phyloP scores from a whole-genome alignment of 257 asterid genomes.

The Jacaranda copaia region DNA sequence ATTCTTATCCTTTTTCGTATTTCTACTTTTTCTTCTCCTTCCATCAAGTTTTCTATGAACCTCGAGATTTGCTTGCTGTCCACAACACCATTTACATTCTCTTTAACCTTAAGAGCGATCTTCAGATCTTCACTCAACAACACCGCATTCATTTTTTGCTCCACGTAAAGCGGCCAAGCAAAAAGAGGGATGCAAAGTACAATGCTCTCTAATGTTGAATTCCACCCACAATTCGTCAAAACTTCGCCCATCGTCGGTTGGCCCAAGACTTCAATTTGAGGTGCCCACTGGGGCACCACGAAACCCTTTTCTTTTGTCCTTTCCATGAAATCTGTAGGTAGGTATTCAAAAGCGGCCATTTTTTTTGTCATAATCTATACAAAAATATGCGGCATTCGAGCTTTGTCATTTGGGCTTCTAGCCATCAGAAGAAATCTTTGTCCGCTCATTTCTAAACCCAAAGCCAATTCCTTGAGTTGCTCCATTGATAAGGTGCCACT shows the following conservation, averaged over 20 bases:
- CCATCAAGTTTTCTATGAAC: conserved; percentile 22
- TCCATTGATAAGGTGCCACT: conserved; percentile 38
- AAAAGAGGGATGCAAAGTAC: conserved; percentile 51
- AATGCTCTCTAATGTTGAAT: conserved; percentile 52
- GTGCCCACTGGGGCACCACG: too few species aligned
- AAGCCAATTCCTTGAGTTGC: conserved; percentile 51
- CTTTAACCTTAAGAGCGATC: conserved; percentile 33
- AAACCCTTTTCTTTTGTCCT: too few species aligned
- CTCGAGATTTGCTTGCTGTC: conserved; percentile 21
- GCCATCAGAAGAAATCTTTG: conserved; percentile 32
- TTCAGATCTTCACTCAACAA: conserved; percentile 37
- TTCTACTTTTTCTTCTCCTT: conserved; percentile 33
- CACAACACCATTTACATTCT: conserved; percentile 30
- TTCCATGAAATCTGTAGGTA: conserved; percentile 45
- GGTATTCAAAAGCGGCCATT: conserved; percentile 26
- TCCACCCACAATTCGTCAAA: conserved; percentile 36
- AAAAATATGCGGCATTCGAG: conserved; percentile 44
- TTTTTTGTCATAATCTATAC: background rate
- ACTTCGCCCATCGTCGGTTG: too few species aligned
- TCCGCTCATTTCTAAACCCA: conserved; percentile 56
- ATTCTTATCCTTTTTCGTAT: conserved; percentile 19
- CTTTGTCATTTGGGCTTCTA: conserved; percentile 33
- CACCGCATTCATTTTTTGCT: conserved; percentile 54
- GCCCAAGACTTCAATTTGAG: too few species aligned
- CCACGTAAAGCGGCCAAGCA: conserved; percentile 59